These are phyloP conservation scores for Russula ochroleuca DNA, from an alignment of 768 basidiomycete species.

Conservation along the genomic window DNA sequence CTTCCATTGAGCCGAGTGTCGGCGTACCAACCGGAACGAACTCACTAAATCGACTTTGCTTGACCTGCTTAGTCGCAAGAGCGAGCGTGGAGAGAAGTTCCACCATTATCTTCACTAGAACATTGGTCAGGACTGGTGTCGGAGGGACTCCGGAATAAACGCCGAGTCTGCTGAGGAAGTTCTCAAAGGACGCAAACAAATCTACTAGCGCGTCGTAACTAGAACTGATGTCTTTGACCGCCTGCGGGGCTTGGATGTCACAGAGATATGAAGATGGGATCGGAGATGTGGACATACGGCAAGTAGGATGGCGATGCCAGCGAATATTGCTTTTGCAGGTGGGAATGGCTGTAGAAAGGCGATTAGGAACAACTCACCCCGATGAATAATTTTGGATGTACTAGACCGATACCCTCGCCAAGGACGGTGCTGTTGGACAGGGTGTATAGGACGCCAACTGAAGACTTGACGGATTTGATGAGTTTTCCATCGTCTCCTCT, in stretches of 20 bases:
- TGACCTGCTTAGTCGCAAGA: slow-evolving; percentile 9
- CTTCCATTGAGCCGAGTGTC: neutral
- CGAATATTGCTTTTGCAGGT: neutral
- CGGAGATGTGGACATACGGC: neutral
- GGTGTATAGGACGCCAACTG: too few species aligned
- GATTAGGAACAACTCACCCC: neutral
- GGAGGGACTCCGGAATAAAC: neutral
- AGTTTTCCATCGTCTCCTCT: too few species aligned
- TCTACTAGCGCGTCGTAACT: neutral
- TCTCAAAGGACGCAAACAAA: slow-evolving; percentile 2
- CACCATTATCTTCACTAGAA: neutral
- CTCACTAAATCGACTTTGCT: slow-evolving; percentile 4
- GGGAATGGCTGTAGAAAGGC: neutral
- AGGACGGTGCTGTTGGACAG: too few species aligned
- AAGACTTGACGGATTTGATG: too few species aligned
- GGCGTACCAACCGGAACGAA: neutral
- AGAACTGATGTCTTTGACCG: neutral
- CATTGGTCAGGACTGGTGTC: neutral
- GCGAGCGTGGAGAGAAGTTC: slow-evolving; percentile 5
- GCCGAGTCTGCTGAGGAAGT: slow-evolving; percentile 1
- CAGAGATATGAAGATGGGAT: neutral
- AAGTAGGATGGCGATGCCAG: neutral
- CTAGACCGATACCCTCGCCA: too few species aligned
- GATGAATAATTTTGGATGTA: too few species aligned
- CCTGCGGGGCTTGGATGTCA: neutral